Base-by-base conservation (phyloP, 140 eudicot genomes). In the Erigeron philadelphicus region DNA sequence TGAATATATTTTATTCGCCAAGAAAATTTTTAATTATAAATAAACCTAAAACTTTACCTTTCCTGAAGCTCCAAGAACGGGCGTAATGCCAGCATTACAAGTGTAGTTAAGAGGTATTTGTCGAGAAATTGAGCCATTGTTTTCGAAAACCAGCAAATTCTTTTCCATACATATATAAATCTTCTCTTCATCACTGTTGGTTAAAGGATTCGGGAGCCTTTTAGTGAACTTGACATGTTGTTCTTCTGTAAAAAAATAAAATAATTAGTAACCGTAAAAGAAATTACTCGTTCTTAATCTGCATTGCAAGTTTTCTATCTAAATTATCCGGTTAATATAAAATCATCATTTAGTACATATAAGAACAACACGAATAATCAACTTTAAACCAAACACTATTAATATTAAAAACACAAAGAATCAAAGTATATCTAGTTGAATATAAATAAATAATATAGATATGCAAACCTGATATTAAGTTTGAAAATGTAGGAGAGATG, bases 91-190 rank as follows among this genome's bases (percentile, higher is more conserved):
- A 31, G 48, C 42, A 77, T 75, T 84, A 73, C 99, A 94, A 2
- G 82, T 81, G 75, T 78, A 87, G 48, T 83, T 83, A 23, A 94
- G 84, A 71, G 82, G 80, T 35, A 82, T 61, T n/a, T 65, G 70
- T 84, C 86, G 77, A 18, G 81, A 82, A 52, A 85, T 80, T n/a
- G 95, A 74, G 17, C 95, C 99, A 54, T 87, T 87, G 60, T 56
- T 88, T 17, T 83, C 81, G 61, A 94, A 89, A 54, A 88, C 79
- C 53, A 83, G 76, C 17, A 87, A 74, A 67, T 79, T 62, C 62
- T 71, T 89, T 44, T 62, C 86, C 46, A 77, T 54, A 61, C 97
- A 94, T 35, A 76, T 40, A 56, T 85, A 89, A 9, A 89, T 79
- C 67, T 76, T 67, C 16, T 86, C 86, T 59, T 87, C 89, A 45